Conservation (phyloP, 169 alveolate genomes). For the Plasmodium coatneyi region DNA sequence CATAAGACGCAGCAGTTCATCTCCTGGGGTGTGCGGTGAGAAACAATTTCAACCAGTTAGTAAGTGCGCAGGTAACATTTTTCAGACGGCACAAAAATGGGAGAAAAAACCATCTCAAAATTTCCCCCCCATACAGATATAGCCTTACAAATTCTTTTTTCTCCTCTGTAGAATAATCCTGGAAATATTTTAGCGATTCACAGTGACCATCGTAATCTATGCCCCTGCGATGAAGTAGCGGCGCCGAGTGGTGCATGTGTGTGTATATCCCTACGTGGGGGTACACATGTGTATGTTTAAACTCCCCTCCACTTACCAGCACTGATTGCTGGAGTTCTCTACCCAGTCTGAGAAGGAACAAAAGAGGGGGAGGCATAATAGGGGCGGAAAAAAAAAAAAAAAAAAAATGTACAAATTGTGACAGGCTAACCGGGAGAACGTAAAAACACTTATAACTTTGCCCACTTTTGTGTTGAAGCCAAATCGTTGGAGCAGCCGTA, state of each 20-base stretch:
- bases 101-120: not conserved
- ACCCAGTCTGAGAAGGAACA: constrained; percentile 20
- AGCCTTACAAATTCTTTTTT: constrained; percentile 48
- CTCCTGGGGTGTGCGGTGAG: not conserved
- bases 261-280: not conserved
- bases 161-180: constrained; percentile 37
- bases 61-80: not conserved
- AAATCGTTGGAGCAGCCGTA: not conserved
- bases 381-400: not conserved
- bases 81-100: not conserved
- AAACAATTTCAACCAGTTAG: not conserved
- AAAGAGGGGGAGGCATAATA: not conserved
- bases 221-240: constrained; percentile 20
- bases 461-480: not conserved
- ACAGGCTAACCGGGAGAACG: not conserved
- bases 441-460: not conserved
- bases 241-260: not conserved
- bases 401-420: not conserved
- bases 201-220: constrained; percentile 57
- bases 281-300: not conserved
- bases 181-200: constrained; percentile 54
- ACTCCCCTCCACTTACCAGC: constrained; percentile 10
- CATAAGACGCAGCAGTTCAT: constrained; percentile 48
- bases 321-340: constrained; percentile 18
- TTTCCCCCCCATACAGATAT: not conserved